These are phyloP conservation scores for Alliaria petiolata DNA, from an alignment of 345 rosid genomes.

Conservation along the genomic window DNA sequence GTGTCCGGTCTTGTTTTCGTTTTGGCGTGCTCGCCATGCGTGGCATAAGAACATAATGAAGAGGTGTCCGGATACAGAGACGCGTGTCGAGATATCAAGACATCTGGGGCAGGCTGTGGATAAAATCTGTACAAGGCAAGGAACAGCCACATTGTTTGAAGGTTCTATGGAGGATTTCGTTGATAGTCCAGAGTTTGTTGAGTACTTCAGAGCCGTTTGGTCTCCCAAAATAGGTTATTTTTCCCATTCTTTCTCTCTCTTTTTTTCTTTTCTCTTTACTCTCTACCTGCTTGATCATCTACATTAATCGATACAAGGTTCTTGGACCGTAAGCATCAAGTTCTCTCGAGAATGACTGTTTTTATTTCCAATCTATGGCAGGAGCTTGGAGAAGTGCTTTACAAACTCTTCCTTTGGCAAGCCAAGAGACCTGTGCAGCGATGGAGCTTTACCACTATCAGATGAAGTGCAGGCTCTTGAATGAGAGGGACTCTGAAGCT, in stretches of 20 bases:
- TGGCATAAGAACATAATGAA: constrained; percentile 90
- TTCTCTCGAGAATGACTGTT: no score
- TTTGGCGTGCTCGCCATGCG: constrained; percentile 82
- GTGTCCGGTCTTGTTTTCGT: constrained; percentile 72
- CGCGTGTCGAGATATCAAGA: constrained; percentile 53
- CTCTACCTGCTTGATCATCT: no score
- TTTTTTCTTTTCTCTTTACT: neutral
- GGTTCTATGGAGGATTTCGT: constrained; percentile 59
- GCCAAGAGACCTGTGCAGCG: constrained; percentile 81
- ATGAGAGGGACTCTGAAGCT: constrained; percentile 58
- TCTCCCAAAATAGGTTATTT: constrained; percentile 70
- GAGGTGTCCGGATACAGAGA: constrained; percentile 64
- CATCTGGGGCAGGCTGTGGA: constrained; percentile 62
- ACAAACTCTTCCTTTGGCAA: constrained; percentile 70
- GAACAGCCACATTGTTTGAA: constrained; percentile 46
- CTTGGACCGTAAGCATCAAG: neutral
- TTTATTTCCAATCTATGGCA: constrained; percentile 34
- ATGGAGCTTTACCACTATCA: constrained; percentile 92
- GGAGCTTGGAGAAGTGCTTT: constrained; percentile 65
- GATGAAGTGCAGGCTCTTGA: constrained; percentile 69
- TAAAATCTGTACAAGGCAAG: constrained; percentile 59
- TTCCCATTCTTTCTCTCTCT: neutral
- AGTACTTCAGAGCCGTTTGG: constrained; percentile 86
- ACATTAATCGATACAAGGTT: no score
- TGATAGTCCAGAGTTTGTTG: constrained; percentile 57